Evolutionary conservation across 2,329 filamentous ascomycete genomes (phyloP).

Genomic region (Neonectria magnoliae): DNA sequence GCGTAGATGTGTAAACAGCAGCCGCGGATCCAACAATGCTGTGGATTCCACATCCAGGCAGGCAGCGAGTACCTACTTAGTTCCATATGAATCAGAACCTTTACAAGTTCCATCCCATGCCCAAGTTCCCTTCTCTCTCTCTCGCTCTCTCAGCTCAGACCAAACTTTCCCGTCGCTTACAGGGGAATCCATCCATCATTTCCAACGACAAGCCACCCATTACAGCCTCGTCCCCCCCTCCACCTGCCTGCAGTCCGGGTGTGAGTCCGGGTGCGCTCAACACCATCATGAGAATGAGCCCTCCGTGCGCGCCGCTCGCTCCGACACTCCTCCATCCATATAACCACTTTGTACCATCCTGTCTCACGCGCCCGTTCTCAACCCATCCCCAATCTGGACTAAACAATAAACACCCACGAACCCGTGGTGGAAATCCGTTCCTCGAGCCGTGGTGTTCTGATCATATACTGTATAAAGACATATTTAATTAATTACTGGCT

Average conservation of each 20-base stretch:
- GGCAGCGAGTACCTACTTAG: no score
- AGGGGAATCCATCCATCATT: background rate
- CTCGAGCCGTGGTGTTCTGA: slow-evolving; percentile 17
- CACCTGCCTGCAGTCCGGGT: background rate
- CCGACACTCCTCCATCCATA: background rate
- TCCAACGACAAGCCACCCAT: background rate
- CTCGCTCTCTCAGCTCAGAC: no score
- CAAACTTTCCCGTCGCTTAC: background rate
- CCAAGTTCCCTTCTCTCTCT: no score
- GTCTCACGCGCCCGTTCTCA: background rate
- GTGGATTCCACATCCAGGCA: background rate
- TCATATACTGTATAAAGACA: background rate
- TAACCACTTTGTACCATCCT: background rate
- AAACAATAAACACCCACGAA: background rate
- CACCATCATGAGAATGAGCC: background rate
- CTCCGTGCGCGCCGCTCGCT: background rate
- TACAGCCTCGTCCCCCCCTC: background rate
- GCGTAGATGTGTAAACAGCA: no score
- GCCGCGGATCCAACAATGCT: background rate
- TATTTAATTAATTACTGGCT: background rate
- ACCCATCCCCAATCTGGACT: no score
- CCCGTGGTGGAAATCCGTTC: background rate
- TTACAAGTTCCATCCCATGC: no score
- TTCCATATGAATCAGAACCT: no score
- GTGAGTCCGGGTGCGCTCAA: background rate